phyloP scores from a whole-genome alignment of 129 eudicot species.

The Helianthus annuus region DNA sequence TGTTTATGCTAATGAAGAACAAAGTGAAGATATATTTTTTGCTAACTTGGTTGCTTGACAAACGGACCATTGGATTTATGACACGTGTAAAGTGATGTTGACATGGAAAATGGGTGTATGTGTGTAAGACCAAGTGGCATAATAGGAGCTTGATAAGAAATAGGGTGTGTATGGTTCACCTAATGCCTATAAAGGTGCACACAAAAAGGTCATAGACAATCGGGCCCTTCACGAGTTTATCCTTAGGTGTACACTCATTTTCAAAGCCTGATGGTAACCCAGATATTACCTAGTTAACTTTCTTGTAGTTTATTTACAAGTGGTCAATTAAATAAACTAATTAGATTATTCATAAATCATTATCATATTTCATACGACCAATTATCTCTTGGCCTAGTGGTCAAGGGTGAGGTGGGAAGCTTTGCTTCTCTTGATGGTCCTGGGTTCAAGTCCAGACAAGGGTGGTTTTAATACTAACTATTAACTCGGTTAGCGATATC shows the following conservation, averaged over 20 bases:
- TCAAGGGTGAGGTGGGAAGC: too few relatives aligned
- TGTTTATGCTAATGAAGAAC: not conserved
- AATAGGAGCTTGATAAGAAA: slow-evolving; percentile 27
- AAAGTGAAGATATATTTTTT: slow-evolving; percentile 4
- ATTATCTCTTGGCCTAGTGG: too few relatives aligned
- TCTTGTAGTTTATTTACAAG: not conserved
- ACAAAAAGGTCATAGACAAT: slow-evolving; percentile 21
- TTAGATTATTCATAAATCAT: not conserved
- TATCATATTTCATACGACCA: not conserved
- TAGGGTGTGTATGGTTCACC: slow-evolving; percentile 34
- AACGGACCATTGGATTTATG: slow-evolving; percentile 22
- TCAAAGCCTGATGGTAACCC: slow-evolving; percentile 2
- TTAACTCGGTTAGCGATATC: too few relatives aligned
- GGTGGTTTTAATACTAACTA: too few relatives aligned
- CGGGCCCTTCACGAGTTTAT: slow-evolving; percentile 30
- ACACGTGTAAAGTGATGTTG: slow-evolving; percentile 28
- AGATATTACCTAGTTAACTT: not conserved
- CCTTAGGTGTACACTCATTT: slow-evolving; percentile 20
- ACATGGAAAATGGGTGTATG: slow-evolving; percentile 25
- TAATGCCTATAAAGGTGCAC: slow-evolving; percentile 28
- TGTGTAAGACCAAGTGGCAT: slow-evolving; percentile 29
- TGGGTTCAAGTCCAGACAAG: too few relatives aligned
- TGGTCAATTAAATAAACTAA: not conserved
- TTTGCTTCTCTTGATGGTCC: too few relatives aligned
- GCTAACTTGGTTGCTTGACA: slow-evolving; percentile 21